phyloP scores from a whole-genome alignment of 1,284 basidiomycete genomes.

The Apiotrichum mycotoxinovorans region DNA sequence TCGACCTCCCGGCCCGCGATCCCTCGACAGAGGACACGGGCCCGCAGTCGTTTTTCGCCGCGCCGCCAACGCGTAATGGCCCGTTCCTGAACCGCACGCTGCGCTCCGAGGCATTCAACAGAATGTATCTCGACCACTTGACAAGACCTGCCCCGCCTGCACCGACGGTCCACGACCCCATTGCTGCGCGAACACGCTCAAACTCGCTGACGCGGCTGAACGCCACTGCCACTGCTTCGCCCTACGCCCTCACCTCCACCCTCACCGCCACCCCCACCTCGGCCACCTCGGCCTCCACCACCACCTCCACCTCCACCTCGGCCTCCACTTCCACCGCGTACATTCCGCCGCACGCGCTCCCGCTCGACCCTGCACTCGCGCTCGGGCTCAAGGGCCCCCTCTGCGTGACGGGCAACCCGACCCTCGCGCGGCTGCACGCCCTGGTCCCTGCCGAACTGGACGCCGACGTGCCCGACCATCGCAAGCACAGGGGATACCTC shows the following conservation, averaged over 20 bases:
- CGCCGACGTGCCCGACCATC: conserved; percentile 18
- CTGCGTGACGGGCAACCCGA: conserved; percentile 19
- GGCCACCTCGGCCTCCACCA: conserved; percentile 10
- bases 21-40: background rate
- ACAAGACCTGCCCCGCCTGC: background rate
- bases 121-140: conserved; percentile 17
- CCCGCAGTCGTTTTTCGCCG: conserved; percentile 9
- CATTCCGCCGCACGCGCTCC: background rate
- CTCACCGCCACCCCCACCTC: background rate
- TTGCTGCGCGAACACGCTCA: background rate
- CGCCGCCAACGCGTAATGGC: conserved; percentile 15
- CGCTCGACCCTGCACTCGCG: background rate
- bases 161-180: background rate
- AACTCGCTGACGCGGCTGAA: background rate
- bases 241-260: background rate
- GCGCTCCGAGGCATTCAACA: conserved; percentile 22
- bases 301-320: background rate
- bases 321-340: conserved; percentile 1
- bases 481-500: conserved; percentile 30
- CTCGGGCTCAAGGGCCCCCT: conserved; percentile 15
- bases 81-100: conserved; percentile 21
- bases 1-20: conserved; percentile 27
- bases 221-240: too few species aligned
- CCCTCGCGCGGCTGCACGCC: conserved; percentile 28
- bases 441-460: conserved; percentile 26